A percentile compares a stretch with the other conserved stretches of the same genome.
phyloP scores from a whole-genome alignment of 2,329 filamentous ascomycete species.

The Kalaharituber pfeilii region DNA sequence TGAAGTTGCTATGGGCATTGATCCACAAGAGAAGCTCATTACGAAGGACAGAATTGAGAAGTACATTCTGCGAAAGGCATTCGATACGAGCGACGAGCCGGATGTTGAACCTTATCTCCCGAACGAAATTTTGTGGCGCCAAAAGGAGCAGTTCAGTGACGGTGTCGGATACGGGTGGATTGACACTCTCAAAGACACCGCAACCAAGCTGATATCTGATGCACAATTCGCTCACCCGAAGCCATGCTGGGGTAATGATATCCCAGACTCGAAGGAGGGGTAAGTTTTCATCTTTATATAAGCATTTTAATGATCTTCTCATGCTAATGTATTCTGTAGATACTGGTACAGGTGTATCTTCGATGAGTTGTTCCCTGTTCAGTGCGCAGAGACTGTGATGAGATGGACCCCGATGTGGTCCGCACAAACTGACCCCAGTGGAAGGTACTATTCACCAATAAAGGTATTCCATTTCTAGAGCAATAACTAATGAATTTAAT shows the following conservation, averaged over 20 bases:
- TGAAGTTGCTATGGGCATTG: slow-evolving; percentile 79
- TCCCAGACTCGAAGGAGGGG: slow-evolving; percentile 93
- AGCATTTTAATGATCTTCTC: background rate
- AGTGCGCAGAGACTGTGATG: slow-evolving; percentile 84
- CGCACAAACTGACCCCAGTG: slow-evolving; percentile 86
- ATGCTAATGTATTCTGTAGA: slow-evolving; percentile 28
- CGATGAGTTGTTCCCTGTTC: slow-evolving; percentile 90
- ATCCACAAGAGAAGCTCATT: slow-evolving; percentile 92
- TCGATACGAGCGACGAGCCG: slow-evolving; percentile 80
- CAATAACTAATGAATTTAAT: too few relatives aligned
- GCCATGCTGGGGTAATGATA: slow-evolving; percentile 81
- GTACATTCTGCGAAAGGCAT: slow-evolving; percentile 94
- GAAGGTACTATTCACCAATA: too few relatives aligned
- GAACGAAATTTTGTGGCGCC: slow-evolving; percentile 86
- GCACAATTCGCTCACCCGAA: slow-evolving; percentile 99
- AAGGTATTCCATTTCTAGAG: too few relatives aligned
- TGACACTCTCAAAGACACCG: slow-evolving; percentile 79
- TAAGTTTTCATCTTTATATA: slow-evolving; percentile 32
- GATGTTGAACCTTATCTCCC: slow-evolving; percentile 73
- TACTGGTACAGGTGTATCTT: slow-evolving; percentile 99
- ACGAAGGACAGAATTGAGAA: slow-evolving; percentile 71
- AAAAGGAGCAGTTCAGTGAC: slow-evolving; percentile 99
- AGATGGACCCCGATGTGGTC: slow-evolving; percentile 97
- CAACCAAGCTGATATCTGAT: slow-evolving; percentile 74
- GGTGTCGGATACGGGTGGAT: slow-evolving; percentile 99